Evolutionary conservation across 2,329 filamentous ascomycete species (phyloP).

Genomic region (Stemphylium vesicarium): DNA sequence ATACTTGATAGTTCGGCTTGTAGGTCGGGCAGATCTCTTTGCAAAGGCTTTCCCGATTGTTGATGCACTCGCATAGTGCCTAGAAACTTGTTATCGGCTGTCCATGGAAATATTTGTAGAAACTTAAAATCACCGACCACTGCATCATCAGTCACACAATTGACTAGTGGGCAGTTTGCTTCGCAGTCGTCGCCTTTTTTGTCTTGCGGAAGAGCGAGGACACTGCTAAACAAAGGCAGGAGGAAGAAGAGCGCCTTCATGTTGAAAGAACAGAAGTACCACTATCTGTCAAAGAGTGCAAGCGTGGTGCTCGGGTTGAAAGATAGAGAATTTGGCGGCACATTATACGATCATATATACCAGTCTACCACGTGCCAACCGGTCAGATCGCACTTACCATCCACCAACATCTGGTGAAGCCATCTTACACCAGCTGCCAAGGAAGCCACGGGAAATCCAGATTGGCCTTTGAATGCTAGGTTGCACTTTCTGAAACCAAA

Average conservation of each 20-base stretch:
- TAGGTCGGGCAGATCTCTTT: conserved; percentile 33
- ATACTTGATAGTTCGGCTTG: conserved; percentile 6
- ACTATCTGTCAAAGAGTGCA: not conserved
- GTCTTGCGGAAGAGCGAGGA: not conserved
- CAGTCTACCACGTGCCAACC: not conserved
- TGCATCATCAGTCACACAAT: not conserved
- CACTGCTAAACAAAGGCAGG: conserved; percentile 3
- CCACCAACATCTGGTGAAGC: not conserved
- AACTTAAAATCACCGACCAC: not conserved
- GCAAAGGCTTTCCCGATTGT: conserved; percentile 33
- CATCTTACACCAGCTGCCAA: conserved; percentile 7
- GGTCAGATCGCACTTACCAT: not conserved
- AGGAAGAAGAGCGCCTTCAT: conserved; percentile 8
- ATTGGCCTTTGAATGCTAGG: not conserved
- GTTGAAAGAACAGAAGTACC: not conserved
- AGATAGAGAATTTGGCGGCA: not conserved
- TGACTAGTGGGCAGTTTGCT: not conserved
- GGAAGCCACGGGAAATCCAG: not conserved
- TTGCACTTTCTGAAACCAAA: not conserved
- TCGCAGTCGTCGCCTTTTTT: not conserved
- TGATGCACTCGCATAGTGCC: conserved; percentile 39
- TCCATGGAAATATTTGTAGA: no score
- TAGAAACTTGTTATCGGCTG: not conserved
- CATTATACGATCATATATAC: conserved; percentile 1
- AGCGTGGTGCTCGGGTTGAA: not conserved